phyloP scores from a whole-genome alignment of 2,329 filamentous ascomycete species.

The Pseudogymnoascus sp. region DNA sequence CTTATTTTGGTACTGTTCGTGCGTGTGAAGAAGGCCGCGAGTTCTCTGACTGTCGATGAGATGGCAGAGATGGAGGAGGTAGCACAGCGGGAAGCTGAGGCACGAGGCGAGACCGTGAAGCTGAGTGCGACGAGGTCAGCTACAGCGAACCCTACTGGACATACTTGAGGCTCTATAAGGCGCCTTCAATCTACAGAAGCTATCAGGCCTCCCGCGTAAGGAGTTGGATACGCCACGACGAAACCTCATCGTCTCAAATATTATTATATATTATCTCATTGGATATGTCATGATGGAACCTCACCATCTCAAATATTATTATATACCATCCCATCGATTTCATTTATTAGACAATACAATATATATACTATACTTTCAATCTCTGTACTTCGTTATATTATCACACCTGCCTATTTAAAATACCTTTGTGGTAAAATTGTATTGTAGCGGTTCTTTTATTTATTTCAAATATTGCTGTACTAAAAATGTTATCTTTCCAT shows the following conservation, averaged over 20 bases:
- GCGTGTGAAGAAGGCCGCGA: slow-evolving; percentile 45
- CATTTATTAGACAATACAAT: neutral
- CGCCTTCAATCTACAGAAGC: neutral
- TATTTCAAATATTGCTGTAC: neutral
- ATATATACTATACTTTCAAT: neutral
- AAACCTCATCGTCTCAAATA: neutral
- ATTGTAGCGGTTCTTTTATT: neutral
- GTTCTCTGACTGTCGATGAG: slow-evolving; percentile 52
- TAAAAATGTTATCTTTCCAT: neutral
- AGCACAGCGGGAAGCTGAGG: neutral
- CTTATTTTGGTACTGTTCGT: slow-evolving; percentile 45
- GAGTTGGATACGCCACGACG: neutral
- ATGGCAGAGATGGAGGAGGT: slow-evolving; percentile 28
- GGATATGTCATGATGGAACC: neutral
- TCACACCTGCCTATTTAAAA: neutral
- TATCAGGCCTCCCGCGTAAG: neutral
- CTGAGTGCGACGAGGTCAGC: neutral
- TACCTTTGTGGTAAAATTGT: neutral
- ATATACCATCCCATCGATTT: neutral
- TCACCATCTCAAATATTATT: neutral
- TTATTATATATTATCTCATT: neutral
- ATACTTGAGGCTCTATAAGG: neutral
- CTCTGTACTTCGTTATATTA: neutral
- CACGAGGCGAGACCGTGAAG: neutral
- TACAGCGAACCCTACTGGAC: neutral